These are phyloP conservation scores for Fusarium heterosporum DNA, from an alignment of 2,329 filamentous ascomycete species.

Conservation along the genomic window DNA sequence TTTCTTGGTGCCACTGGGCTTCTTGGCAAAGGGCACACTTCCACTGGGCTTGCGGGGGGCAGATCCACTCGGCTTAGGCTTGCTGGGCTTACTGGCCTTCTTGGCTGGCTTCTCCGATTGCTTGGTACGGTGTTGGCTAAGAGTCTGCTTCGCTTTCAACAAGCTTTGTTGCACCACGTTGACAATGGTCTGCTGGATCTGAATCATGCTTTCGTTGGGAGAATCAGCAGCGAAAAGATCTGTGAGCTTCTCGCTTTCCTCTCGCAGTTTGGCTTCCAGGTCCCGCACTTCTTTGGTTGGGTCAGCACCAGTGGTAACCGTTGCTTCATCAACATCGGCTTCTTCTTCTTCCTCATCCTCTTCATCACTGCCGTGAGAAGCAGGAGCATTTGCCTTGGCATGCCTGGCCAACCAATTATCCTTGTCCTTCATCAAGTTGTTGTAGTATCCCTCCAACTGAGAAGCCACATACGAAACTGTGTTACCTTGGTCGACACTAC, in stretches of 20 bases:
- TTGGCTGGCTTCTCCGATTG: conserved; percentile 68
- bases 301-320: conserved; percentile 57
- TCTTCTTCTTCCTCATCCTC: conserved; percentile 75
- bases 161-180: conserved; percentile 77
- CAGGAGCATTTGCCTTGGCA: conserved; percentile 66
- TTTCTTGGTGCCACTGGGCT: conserved; percentile 58
- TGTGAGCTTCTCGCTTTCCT: conserved; percentile 70
- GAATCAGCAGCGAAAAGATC: conserved; percentile 63
- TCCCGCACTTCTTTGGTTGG: conserved; percentile 61
- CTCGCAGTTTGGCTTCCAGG: conserved; percentile 63
- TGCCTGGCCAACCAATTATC: conserved; percentile 83
- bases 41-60: conserved; percentile 59
- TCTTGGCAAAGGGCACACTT: conserved; percentile 51
- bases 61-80: conserved; percentile 58
- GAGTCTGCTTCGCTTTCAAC: conserved; percentile 75
- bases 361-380: conserved; percentile 73
- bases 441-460: conserved; percentile 79
- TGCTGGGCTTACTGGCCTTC: conserved; percentile 68
- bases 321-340: conserved; percentile 63
- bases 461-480: conserved; percentile 79
- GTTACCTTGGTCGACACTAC: conserved; percentile 67
- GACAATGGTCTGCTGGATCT: conserved; percentile 71
- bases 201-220: conserved; percentile 64
- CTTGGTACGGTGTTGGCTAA: conserved; percentile 62
- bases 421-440: conserved; percentile 80